Base-by-base conservation (phyloP, 306 rosid genomes). In the Citrullus mucosospermus region DNA sequence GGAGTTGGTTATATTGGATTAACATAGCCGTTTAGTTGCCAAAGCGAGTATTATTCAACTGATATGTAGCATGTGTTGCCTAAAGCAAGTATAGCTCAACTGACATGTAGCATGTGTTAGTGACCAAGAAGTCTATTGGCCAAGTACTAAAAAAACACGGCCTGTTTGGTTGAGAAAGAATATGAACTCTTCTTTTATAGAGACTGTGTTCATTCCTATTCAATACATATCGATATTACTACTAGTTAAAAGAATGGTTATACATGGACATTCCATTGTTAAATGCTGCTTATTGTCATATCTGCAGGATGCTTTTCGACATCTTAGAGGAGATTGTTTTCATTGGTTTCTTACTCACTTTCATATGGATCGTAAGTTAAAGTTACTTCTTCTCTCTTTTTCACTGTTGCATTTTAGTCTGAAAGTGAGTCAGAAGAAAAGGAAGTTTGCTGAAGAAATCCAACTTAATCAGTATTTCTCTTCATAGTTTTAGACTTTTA, bases 271-370 rank as follows among this genome's bases (percentile, higher is more conserved):
- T 32, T 50, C 44, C 32, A 9, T 41, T 81, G 71, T 75, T 81
- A 76, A 87, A 32, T 70, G 46, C 53, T 78, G 20, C 78, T 69
- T 87, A 25, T 46, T 78, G 59, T 56, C 74, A 77, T 66, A 51
- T 68, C 39, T 89, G 86, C 90, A 94, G 98, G 98, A 94, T 85
- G 98, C 98, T 78, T 94, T 94, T 82, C 91, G 87, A 79, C 87
- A 89, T 86, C 98, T 93, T 48, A 83, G 97, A 87, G 89, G 97
- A 78, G 97, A 91, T 82, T 93, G 97, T 85, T 90, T 90, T 20
- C 90, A 93, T 83, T 93, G 98, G 98, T 93, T 93, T 87, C 98
- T 93, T 69, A 86, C 98, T 81, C 98, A 93, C 85, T 93, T 93
- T 81, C 98, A 93, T 78, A 80, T 93, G 96, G 98, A 94, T 83